Percentiles rank a stretch among this genome's conserved stretches.
phyloP scores from a whole-genome alignment of 148 eudicot genomes.

The Amaranthus cruentus region DNA sequence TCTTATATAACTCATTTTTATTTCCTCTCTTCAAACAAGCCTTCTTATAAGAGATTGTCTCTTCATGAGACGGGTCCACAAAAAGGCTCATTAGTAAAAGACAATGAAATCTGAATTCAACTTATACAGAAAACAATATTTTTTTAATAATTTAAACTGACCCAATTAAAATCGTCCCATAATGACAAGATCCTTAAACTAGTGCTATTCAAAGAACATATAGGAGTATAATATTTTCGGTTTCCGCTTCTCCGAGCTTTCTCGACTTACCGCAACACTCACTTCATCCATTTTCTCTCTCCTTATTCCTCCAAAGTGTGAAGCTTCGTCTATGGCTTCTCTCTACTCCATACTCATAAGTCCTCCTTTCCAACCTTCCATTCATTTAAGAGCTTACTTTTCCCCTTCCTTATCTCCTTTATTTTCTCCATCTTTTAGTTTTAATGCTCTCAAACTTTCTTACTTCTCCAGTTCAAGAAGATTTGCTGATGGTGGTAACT shows the following conservation, averaged over 20 bases:
- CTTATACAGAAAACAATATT: too few species aligned
- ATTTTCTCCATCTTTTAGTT: conserved; percentile 5
- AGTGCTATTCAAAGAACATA: too few species aligned
- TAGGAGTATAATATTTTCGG: too few species aligned
- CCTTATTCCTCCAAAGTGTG: not conserved
- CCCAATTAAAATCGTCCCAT: too few species aligned
- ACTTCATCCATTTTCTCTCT: not conserved
- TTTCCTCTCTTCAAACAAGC: too few species aligned
- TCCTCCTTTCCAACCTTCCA: not conserved
- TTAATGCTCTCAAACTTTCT: conserved; percentile 9
- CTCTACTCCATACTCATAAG: not conserved
- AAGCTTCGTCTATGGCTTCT: conserved; percentile 20
- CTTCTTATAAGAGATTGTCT: too few species aligned
- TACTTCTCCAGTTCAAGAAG: not conserved
- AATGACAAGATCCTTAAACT: too few species aligned
- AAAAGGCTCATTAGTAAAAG: too few species aligned
- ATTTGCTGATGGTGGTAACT: conserved; percentile 12
- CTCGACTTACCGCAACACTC: conserved; percentile 5
- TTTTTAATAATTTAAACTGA: too few species aligned
- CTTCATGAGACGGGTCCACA: too few species aligned
- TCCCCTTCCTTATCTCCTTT: conserved; percentile 8
- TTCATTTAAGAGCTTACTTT: conserved; percentile 8
- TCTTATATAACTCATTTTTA: too few species aligned
- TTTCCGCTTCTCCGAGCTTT: not conserved
- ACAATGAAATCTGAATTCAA: too few species aligned